Evolutionary conservation across 441 rosid species (phyloP).

Genomic region (Pelargonium fulgidum): DNA sequence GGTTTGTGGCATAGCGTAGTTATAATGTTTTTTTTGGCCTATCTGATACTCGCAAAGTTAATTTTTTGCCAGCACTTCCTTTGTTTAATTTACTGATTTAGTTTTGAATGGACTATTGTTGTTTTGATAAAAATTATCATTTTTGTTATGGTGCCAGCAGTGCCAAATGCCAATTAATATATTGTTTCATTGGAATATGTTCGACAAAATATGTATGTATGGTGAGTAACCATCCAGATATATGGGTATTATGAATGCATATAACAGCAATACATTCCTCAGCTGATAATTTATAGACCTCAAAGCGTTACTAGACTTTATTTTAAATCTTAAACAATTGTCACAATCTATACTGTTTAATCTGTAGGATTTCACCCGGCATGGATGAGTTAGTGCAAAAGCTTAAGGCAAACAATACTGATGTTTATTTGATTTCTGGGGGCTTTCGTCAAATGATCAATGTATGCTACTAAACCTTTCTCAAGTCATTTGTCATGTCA

Average conservation of each 20-base stretch:
- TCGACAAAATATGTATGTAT: not conserved
- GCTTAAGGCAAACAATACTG: conserved; percentile 55
- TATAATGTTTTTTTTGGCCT: not conserved
- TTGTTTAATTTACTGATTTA: too few species aligned
- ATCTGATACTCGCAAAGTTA: too few species aligned
- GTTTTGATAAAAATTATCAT: not conserved
- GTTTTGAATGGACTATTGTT: not conserved
- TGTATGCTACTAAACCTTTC: conserved; percentile 34
- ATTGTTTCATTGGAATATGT: not conserved
- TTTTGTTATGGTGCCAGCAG: not conserved
- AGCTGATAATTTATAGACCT: not conserved
- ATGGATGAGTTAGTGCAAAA: conserved; percentile 69
- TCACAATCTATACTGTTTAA: conserved; percentile 16
- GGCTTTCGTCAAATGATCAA: conserved; percentile 98
- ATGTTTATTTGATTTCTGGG: conserved; percentile 84
- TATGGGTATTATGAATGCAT: not conserved
- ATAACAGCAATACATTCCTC: not conserved
- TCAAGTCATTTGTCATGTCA: not conserved
- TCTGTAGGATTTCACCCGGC: conserved; percentile 79
- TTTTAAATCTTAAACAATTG: not conserved
- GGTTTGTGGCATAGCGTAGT: not conserved
- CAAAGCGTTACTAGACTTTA: not conserved
- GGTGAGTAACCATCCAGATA: not conserved
- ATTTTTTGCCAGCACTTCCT: too few species aligned
- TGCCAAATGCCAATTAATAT: not conserved